phyloP scores from a whole-genome alignment of 768 basidiomycete genomes.

The Xerocomellus dryophilus region DNA sequence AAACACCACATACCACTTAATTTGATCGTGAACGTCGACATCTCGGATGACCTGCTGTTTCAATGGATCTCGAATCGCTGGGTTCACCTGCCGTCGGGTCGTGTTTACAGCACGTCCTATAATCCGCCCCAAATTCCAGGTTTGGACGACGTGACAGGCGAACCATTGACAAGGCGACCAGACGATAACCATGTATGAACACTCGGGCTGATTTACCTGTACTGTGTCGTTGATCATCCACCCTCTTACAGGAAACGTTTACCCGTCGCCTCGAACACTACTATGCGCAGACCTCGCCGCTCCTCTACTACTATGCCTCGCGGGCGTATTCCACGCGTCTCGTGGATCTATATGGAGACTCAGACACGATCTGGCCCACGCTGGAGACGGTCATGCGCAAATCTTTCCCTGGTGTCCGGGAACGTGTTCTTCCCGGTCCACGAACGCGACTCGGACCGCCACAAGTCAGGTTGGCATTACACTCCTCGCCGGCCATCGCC shows the following conservation, averaged over 20 bases:
- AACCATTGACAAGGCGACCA: constrained; percentile 73
- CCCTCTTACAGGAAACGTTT: constrained; percentile 61
- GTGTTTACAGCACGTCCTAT: constrained; percentile 84
- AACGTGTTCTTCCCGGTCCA: constrained; percentile 36
- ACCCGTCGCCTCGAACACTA: constrained; percentile 71
- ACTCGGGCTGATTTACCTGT: neutral
- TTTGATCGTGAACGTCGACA: constrained; percentile 78
- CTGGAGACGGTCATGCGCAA: constrained; percentile 59
- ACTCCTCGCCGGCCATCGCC: constrained; percentile 4
- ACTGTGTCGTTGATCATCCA: constrained; percentile 6
- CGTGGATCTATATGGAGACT: constrained; percentile 59
- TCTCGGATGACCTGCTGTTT: constrained; percentile 79
- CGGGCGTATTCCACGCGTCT: constrained; percentile 44
- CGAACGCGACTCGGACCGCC: constrained; percentile 19
- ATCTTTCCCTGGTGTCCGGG: constrained; percentile 53
- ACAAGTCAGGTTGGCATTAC: constrained; percentile 14
- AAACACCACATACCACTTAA: constrained; percentile 63
- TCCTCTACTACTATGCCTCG: constrained; percentile 66
- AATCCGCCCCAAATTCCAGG: constrained; percentile 78
- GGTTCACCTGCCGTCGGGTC: constrained; percentile 81
- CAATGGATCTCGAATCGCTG: constrained; percentile 81
- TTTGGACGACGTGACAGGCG: constrained; percentile 81
- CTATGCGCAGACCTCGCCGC: constrained; percentile 74
- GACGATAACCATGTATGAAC: constrained; percentile 80
- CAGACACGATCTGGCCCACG: constrained; percentile 80